Conservation (phyloP, 1,284 basidiomycete genomes). For the Papiliotrema flavescens region DNA sequence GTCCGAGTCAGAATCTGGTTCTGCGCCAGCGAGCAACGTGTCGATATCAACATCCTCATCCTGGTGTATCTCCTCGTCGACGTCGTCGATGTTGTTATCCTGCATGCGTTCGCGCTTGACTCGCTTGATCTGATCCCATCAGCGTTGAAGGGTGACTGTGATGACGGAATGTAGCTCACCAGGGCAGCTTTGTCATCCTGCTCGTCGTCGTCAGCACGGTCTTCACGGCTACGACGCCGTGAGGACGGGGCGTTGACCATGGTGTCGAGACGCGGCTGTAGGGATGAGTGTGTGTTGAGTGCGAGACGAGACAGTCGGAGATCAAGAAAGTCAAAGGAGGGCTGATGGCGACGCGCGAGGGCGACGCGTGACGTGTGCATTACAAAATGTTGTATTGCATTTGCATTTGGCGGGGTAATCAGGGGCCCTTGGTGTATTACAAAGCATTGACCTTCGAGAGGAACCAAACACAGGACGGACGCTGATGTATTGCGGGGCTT, state of each 20-base stretch:
- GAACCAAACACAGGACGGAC: no score
- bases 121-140: slow-evolving; percentile 17
- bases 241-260: no score
- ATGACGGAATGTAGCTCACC: no score
- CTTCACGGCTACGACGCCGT: no score
- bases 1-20: neutral
- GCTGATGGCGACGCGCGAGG: neutral
- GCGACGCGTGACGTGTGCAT: neutral
- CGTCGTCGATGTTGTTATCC: neutral
- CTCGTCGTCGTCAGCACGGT: no score
- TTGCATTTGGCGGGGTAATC: no score
- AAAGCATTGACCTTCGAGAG: no score
- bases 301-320: neutral
- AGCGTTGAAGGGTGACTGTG: neutral
- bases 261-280: no score
- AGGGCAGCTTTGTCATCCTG: no score
- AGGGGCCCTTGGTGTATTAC: no score
- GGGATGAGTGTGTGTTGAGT: no score
- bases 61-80: slow-evolving; percentile 4
- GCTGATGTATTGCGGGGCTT: no score
- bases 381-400: neutral
- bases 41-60: neutral
- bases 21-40: neutral
- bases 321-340: neutral
- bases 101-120: slow-evolving; percentile 20